Percentiles rank a stretch among this genome's conserved stretches.
These are phyloP conservation scores for Zygotorulaspora sp. DNA, from an alignment of 805 yeast species.

Conservation along the genomic window DNA sequence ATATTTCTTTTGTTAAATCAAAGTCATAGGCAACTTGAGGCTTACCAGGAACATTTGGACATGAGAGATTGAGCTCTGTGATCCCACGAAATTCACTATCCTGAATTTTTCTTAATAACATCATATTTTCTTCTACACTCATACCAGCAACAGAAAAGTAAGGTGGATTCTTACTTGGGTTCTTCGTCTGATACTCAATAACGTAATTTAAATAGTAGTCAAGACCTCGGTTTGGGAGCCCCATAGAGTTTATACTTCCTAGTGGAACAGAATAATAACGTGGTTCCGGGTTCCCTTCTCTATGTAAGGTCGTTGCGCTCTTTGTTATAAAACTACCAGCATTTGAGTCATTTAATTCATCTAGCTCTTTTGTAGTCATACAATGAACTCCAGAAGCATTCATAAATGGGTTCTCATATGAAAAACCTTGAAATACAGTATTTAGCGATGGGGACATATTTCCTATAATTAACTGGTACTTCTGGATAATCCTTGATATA, in stretches of 20 bases:
- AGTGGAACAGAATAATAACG: slow-evolving; percentile 31
- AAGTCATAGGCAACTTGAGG: slow-evolving; percentile 35
- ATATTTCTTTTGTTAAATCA: slow-evolving; percentile 25
- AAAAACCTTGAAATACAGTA: slow-evolving; percentile 19
- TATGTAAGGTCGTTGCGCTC: slow-evolving; percentile 25
- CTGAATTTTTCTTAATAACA: slow-evolving; percentile 23
- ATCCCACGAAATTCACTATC: slow-evolving; percentile 28
- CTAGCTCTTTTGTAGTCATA: slow-evolving; percentile 27
- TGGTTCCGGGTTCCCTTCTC: slow-evolving; percentile 33
- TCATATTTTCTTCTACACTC: slow-evolving; percentile 29
- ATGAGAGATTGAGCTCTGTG: slow-evolving; percentile 31
- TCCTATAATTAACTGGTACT: background rate
- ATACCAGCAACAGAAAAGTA: slow-evolving; percentile 34
- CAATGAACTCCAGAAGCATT: slow-evolving; percentile 35
- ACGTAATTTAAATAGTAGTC: slow-evolving; percentile 30
- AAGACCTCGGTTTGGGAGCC: slow-evolving; percentile 32
- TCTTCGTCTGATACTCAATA: slow-evolving; percentile 18
- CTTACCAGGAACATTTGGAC: slow-evolving; percentile 36
- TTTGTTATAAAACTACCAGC: slow-evolving; percentile 33
- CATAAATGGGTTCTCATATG: slow-evolving; percentile 31
- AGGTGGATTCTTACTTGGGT: slow-evolving; percentile 17
- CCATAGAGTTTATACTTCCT: slow-evolving; percentile 35
- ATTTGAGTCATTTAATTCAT: slow-evolving; percentile 23
- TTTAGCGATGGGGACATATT: slow-evolving; percentile 18
- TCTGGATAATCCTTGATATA: no score